These are phyloP conservation scores for Quercus ilex DNA, from an alignment of 306 rosid genomes.

Conservation along the genomic window DNA sequence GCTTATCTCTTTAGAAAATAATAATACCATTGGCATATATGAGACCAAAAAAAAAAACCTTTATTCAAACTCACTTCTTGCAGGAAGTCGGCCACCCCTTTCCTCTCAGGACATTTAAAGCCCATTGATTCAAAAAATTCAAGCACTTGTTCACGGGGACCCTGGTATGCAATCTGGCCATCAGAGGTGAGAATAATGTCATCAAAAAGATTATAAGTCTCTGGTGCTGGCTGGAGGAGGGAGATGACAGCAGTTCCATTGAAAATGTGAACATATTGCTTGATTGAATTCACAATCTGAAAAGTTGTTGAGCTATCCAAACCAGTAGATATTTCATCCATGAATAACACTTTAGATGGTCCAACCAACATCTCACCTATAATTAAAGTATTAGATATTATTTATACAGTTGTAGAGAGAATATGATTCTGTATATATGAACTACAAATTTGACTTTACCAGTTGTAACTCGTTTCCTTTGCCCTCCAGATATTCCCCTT, in stretches of 20 bases:
- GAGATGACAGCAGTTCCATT: slow-evolving; percentile 50
- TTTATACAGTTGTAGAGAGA: not conserved
- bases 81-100: slow-evolving; percentile 55
- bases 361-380: slow-evolving; percentile 65
- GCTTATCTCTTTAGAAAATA: not conserved
- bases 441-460: slow-evolving; percentile 18
- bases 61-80: slow-evolving; percentile 48
- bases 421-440: too few relatives aligned
- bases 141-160: slow-evolving; percentile 47
- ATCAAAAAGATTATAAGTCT: slow-evolving; percentile 54
- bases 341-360: slow-evolving; percentile 47
- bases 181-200: slow-evolving; percentile 56
- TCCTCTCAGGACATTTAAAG: slow-evolving; percentile 53
- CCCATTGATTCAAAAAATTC: slow-evolving; percentile 47
- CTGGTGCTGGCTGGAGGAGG: slow-evolving; percentile 58
- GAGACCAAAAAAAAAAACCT: not conserved
- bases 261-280: slow-evolving; percentile 39
- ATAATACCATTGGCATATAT: not conserved
- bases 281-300: slow-evolving; percentile 47
- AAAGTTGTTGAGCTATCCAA: slow-evolving; percentile 62
- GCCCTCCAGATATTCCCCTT: slow-evolving; percentile 92
- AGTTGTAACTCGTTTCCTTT: slow-evolving; percentile 78
- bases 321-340: slow-evolving; percentile 67
- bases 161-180: slow-evolving; percentile 54
- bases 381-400: not conserved